A percentile compares a stretch with the other conserved stretches of the same genome.
Conservation (phyloP, 768 basidiomycete genomes). For the Termitomyces titanicus region DNA sequence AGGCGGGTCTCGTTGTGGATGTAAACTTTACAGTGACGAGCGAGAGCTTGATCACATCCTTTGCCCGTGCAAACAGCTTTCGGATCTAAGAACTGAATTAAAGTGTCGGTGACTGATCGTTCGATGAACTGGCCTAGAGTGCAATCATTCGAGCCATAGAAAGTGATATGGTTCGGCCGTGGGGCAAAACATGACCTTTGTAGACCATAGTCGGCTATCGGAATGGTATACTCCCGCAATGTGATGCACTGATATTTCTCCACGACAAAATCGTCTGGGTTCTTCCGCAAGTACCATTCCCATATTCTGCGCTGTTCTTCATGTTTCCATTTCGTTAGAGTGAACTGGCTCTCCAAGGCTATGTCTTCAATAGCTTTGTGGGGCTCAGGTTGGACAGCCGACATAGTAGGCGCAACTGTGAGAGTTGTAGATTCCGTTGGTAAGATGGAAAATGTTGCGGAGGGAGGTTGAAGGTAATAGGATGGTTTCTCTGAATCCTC, state of each 20-base stretch:
- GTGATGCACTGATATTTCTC: constrained; percentile 92
- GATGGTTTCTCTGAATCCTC: constrained; percentile 30
- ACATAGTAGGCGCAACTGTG: constrained; percentile 16
- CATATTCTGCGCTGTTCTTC: constrained; percentile 87
- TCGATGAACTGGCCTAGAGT: constrained; percentile 95
- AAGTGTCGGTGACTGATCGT: constrained; percentile 62
- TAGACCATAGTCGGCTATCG: constrained; percentile 59
- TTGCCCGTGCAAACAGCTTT: constrained; percentile 81
- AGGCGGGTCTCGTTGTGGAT: constrained; percentile 85
- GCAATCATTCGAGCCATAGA: constrained; percentile 90
- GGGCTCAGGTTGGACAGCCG: constrained; percentile 33
- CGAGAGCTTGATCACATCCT: constrained; percentile 75
- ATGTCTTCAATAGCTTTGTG: constrained; percentile 71
- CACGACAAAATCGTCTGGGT: constrained; percentile 81
- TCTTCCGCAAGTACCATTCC: constrained; percentile 93
- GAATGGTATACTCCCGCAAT: constrained; percentile 77
- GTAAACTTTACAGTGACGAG: constrained; percentile 86
- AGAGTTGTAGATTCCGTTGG: constrained; percentile 2
- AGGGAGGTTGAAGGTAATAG: constrained; percentile 25
- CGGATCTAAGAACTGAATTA: constrained; percentile 67
- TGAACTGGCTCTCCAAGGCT: constrained; percentile 65
- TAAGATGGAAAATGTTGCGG: constrained; percentile 20
- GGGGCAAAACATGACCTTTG: constrained; percentile 81
- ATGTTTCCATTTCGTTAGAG: constrained; percentile 71
- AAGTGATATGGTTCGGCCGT: constrained; percentile 66